Conservation (phyloP, 2,329 filamentous ascomycete species). For the Tolypocladium pustulatum region DNA sequence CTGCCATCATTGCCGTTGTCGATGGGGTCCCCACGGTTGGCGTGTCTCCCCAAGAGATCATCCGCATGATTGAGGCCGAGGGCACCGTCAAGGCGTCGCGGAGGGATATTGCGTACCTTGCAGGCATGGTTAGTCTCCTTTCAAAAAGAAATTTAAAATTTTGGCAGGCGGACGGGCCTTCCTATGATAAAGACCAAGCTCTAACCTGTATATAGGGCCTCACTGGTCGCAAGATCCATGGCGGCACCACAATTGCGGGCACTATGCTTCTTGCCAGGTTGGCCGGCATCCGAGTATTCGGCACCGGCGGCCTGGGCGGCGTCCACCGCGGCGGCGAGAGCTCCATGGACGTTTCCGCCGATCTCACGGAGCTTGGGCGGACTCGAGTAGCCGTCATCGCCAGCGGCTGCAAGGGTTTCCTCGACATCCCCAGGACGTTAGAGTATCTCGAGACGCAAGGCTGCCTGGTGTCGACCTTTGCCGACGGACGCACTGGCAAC, state of each 20-base stretch:
- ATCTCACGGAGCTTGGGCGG: slow-evolving; percentile 84
- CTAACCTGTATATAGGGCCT: slow-evolving; percentile 38
- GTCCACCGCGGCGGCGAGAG: slow-evolving; percentile 83
- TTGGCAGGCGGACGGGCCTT: too few species aligned
- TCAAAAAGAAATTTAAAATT: too few species aligned
- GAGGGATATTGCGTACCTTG: slow-evolving; percentile 73
- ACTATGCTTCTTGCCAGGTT: slow-evolving; percentile 84
- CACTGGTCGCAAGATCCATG: slow-evolving; percentile 60
- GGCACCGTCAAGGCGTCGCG: slow-evolving; percentile 76
- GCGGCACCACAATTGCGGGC: slow-evolving; percentile 85
- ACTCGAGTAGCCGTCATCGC: slow-evolving; percentile 82
- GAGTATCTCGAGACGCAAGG: slow-evolving; percentile 66
- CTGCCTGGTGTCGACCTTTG: slow-evolving; percentile 79
- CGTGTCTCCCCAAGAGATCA: slow-evolving; percentile 60
- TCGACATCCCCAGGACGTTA: slow-evolving; percentile 82
- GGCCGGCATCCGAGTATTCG: slow-evolving; percentile 86
- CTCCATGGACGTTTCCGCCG: slow-evolving; percentile 88
- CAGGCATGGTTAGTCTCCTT: slow-evolving; percentile 55
- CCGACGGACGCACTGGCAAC: slow-evolving; percentile 60
- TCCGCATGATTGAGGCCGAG: slow-evolving; percentile 56
- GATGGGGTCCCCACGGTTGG: slow-evolving; percentile 77
- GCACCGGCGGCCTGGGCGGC: slow-evolving; percentile 87
- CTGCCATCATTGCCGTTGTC: slow-evolving; percentile 83
- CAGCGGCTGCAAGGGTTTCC: slow-evolving; percentile 90
- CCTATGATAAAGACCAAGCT: not conserved